phyloP scores from a whole-genome alignment of 2,329 filamentous ascomycete genomes.

The Microdochium trichocladiopsis region DNA sequence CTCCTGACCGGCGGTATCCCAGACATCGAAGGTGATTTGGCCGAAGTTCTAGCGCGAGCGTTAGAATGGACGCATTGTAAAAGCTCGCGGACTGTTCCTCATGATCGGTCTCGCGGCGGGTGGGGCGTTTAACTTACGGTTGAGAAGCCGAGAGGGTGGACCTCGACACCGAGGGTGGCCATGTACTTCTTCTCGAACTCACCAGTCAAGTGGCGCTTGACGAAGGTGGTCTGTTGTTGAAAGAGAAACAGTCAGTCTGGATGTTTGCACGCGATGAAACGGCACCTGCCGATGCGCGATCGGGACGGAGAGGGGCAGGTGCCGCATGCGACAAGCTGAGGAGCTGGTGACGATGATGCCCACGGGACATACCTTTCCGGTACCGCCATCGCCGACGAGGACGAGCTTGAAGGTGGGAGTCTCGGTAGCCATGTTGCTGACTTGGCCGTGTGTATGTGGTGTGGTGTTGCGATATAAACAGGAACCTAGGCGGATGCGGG shows the following conservation, averaged over 20 bases:
- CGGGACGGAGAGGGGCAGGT: neutral
- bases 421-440: conserved; percentile 20
- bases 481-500: conserved; percentile 25
- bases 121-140: conserved; percentile 63
- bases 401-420: conserved; percentile 98
- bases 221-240: conserved; percentile 83
- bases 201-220: conserved; percentile 99
- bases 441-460: neutral
- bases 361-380: conserved; percentile 76
- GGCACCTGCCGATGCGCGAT: neutral
- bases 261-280: neutral
- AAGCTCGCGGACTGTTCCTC: too few species aligned
- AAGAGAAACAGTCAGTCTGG: conserved; percentile 6
- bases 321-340: conserved; percentile 5
- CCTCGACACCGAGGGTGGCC: conserved; percentile 97
- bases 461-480: conserved; percentile 32
- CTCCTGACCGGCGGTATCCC: conserved; percentile 98
- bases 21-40: conserved; percentile 96
- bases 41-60: conserved; percentile 66
- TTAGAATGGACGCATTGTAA: too few species aligned
- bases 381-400: conserved; percentile 98
- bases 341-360: conserved; percentile 10
- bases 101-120: neutral
- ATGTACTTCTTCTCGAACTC: conserved; percentile 99
- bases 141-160: conserved; percentile 95